A percentile compares a stretch with the other conserved stretches of the same genome.
Conservation (phyloP, 176 grass and related monocot genomes). For the Carex parvula region DNA sequence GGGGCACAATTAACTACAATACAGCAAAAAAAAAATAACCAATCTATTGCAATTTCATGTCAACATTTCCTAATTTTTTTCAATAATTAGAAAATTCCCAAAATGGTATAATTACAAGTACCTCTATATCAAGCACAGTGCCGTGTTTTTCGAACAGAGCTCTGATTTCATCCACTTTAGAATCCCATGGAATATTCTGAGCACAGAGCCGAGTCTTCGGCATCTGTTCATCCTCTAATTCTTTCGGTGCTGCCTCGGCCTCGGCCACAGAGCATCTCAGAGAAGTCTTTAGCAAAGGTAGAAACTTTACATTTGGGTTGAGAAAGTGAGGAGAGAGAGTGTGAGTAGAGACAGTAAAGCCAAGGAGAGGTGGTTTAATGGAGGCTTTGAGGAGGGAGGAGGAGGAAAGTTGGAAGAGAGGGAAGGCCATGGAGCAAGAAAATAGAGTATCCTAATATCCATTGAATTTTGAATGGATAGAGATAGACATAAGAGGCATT, state of each 20-base stretch:
- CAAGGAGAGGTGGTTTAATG: constrained; percentile 16
- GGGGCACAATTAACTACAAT: not conserved
- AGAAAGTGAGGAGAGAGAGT: constrained; percentile 9
- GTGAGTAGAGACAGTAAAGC: constrained; percentile 16
- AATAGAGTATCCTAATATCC: not conserved
- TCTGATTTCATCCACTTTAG: constrained; percentile 60
- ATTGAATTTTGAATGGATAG: constrained; percentile 11
- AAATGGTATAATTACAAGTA: not conserved
- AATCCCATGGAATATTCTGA: constrained; percentile 91
- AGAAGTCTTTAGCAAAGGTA: constrained; percentile 16
- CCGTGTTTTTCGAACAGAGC: constrained; percentile 77
- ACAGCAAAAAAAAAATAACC: not conserved
- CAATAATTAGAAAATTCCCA: not conserved
- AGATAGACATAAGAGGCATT: constrained; percentile 4
- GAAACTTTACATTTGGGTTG: constrained; percentile 1
- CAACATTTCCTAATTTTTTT: not conserved
- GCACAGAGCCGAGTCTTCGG: constrained; percentile 62
- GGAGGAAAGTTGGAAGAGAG: constrained; percentile 33
- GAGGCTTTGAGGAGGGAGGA: constrained; percentile 14
- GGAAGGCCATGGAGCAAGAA: constrained; percentile 46
- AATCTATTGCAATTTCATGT: not conserved
- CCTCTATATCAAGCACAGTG: constrained; percentile 62
- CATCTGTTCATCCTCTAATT: not conserved
- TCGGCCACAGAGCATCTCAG: constrained; percentile 20
- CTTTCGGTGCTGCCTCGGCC: constrained; percentile 14